Evolutionary conservation across 495 filamentous ascomycete species (phyloP).

Genomic region (Hypoxylon rickii): DNA sequence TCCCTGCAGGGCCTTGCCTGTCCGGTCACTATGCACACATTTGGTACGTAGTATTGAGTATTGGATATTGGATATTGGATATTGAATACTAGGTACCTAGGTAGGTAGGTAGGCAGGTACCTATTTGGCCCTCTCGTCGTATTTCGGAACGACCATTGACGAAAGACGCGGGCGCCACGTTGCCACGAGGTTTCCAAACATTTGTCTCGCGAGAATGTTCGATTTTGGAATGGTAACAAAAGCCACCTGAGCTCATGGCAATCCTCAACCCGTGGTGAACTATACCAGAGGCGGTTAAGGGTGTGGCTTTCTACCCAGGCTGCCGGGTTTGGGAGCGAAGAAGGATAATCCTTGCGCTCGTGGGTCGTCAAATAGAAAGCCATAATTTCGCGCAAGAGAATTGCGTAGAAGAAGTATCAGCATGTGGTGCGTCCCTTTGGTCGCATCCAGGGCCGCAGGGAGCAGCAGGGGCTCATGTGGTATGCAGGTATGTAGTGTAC

Average conservation of each 20-base stretch:
- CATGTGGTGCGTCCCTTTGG: slow-evolving; percentile 35
- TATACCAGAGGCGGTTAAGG: slow-evolving; percentile 31
- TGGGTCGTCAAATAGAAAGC: slow-evolving; percentile 26
- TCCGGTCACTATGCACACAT: too few relatives aligned
- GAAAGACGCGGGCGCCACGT: slow-evolving; percentile 13
- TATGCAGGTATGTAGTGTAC: slow-evolving; percentile 25
- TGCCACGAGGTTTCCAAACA: slow-evolving; percentile 31
- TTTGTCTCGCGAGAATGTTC: slow-evolving; percentile 12
- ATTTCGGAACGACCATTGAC: slow-evolving; percentile 23
- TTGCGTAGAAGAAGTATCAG: slow-evolving; percentile 1
- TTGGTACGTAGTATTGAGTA: too few relatives aligned
- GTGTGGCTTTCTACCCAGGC: slow-evolving; percentile 36
- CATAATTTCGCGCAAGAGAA: slow-evolving; percentile 31
- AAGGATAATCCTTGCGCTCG: slow-evolving; percentile 32
- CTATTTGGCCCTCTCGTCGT: slow-evolving; percentile 14
- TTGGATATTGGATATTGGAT: too few relatives aligned
- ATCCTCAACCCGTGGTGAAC: slow-evolving; percentile 9
- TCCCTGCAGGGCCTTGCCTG: slow-evolving; percentile 10
- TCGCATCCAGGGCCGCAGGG: slow-evolving; percentile 34
- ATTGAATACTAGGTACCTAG: neutral
- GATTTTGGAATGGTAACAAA: slow-evolving; percentile 24
- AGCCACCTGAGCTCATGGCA: too few relatives aligned
- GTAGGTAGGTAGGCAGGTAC: neutral
- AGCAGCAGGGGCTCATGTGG: slow-evolving; percentile 23
- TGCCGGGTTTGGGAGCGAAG: slow-evolving; percentile 27